A percentile compares a stretch with the other conserved stretches of the same genome.
phyloP scores from a whole-genome alignment of 805 yeast species.

The Lipomyces sp. region DNA sequence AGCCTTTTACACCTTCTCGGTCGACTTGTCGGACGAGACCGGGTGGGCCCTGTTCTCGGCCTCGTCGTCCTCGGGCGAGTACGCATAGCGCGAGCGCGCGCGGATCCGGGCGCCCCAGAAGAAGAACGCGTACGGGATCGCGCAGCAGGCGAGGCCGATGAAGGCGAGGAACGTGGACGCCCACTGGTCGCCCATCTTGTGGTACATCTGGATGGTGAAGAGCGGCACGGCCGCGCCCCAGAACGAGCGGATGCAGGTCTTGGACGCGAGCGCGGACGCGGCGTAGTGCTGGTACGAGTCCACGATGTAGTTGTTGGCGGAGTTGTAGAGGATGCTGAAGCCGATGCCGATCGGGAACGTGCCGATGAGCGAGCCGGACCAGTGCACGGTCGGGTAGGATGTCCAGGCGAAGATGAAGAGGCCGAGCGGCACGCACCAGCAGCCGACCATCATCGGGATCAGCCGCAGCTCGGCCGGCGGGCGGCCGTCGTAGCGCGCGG shows the following conservation, averaged over 20 bases:
- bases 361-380: conserved; percentile 53
- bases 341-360: conserved; percentile 45
- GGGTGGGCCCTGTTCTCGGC: conserved; percentile 37
- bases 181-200: conserved; percentile 55
- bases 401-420: conserved; percentile 62
- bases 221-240: conserved; percentile 59
- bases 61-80: conserved; percentile 43
- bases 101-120: conserved; percentile 49
- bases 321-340: conserved; percentile 50
- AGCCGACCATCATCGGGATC: conserved; percentile 58
- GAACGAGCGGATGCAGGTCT: conserved; percentile 55
- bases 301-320: conserved; percentile 57
- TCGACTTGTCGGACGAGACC: conserved; percentile 45
- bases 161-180: conserved; percentile 54
- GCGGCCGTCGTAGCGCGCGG: conserved; percentile 46
- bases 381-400: conserved; percentile 47
- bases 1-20: conserved; percentile 3
- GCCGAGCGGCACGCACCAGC: conserved; percentile 51
- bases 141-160: conserved; percentile 49
- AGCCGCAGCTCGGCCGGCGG: conserved; percentile 57
- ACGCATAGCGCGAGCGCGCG: conserved; percentile 60
- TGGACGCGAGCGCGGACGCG: conserved; percentile 81
- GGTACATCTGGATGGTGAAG: conserved; percentile 57
- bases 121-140: conserved; percentile 55
- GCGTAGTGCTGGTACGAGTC: conserved; percentile 48